Conservation (phyloP, 1,139 yeast genomes). For the Cylindricascospora bacillispora region DNA sequence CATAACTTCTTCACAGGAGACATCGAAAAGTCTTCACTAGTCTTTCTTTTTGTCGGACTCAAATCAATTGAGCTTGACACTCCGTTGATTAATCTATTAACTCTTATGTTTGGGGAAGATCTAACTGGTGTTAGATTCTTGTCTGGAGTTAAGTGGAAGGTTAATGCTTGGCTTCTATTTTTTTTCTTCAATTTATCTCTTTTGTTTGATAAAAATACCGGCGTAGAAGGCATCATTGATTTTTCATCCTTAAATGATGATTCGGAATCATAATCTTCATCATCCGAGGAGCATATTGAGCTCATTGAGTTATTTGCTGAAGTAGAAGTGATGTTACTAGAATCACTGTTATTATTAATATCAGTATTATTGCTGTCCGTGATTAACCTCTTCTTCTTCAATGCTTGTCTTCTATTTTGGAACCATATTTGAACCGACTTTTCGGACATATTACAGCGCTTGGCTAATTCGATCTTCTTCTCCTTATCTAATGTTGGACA, state of each 20-base stretch:
- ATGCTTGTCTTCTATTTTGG: slow-evolving; percentile 84
- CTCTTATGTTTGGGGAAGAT: slow-evolving; percentile 24
- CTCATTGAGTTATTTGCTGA: no score
- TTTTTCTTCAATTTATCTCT: slow-evolving; percentile 2
- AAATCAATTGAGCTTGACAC: not conserved
- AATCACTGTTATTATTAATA: slow-evolving; percentile 1
- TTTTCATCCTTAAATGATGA: no score
- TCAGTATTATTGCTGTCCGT: not conserved
- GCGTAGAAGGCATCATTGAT: no score
- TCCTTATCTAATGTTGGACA: slow-evolving; percentile 76
- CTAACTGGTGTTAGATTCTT: slow-evolving; percentile 21
- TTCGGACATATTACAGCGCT: slow-evolving; percentile 79
- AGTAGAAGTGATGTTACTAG: no score
- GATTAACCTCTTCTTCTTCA: slow-evolving; percentile 32
- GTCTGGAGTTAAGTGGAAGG: no score
- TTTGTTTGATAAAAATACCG: not conserved
- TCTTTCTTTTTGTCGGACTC: no score
- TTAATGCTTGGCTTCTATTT: slow-evolving; percentile 23
- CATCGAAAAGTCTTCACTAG: not conserved
- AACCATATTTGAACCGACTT: slow-evolving; percentile 98
- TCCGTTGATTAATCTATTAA: slow-evolving; percentile 22
- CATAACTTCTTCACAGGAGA: not conserved
- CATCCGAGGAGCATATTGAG: no score
- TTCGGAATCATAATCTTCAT: no score
- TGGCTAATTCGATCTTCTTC: slow-evolving; percentile 65